phyloP scores from a whole-genome alignment of 306 rosid species.

The Gillenia trifoliata region DNA sequence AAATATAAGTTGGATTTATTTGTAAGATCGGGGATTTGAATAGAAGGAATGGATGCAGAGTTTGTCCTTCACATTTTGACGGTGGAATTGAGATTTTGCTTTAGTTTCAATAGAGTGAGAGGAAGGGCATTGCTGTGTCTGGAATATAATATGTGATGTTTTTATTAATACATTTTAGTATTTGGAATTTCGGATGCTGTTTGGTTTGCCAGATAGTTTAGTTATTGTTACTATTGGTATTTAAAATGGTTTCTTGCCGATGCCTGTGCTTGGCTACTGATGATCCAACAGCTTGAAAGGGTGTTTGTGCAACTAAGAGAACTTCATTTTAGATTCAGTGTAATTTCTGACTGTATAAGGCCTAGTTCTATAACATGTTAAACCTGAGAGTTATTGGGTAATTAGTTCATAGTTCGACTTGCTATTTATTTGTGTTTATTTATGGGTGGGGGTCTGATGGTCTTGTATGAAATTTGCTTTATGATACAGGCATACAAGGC shows the following conservation, averaged over 20 bases:
- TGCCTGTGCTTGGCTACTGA: background rate
- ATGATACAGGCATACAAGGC: conserved; percentile 61
- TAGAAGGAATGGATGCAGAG: no score
- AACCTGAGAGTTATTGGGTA: background rate
- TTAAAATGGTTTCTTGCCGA: background rate
- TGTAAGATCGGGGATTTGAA: background rate
- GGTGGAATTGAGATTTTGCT: no score
- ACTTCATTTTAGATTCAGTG: background rate
- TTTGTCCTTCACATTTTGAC: no score
- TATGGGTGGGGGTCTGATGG: background rate
- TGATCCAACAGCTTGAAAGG: background rate
- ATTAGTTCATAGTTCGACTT: background rate
- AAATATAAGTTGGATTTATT: background rate
- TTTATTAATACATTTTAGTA: no score
- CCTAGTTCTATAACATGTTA: background rate
- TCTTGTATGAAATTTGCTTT: conserved; percentile 6
- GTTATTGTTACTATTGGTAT: background rate
- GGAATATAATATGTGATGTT: no score
- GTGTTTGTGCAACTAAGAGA: background rate
- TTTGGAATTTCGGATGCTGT: no score
- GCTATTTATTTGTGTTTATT: background rate
- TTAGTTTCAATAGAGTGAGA: no score
- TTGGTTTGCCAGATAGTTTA: background rate
- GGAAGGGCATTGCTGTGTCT: no score
- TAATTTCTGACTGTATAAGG: background rate